Evolutionary conservation across 306 rosid species (phyloP), one percentile per base, ranked within the genome.

Genomic region (Trichosanthes cucumerina): DNA sequence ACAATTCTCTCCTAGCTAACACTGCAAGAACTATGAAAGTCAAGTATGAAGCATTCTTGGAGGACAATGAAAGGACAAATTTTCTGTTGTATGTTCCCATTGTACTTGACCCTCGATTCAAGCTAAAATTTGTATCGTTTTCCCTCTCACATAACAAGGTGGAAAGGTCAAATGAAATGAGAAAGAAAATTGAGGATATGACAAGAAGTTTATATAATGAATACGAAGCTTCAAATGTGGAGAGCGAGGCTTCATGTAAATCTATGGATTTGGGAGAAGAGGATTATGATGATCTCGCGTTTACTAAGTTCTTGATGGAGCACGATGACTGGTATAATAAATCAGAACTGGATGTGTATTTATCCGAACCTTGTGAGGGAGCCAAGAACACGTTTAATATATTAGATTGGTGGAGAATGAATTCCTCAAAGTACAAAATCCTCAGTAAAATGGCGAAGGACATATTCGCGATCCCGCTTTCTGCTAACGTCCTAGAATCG

Each of bases 21-120:
- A 14, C 50, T 36, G 85, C 39, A 4, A 2, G 9, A 0, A 24
- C 9, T 36, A 78, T 78, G 66, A 82, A 72, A 18, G 6, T 1
- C 3, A 70, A 82, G 23, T 75, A 13, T 52, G 75, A 82, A 2
- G 78, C 71, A 19, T 47, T 68, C 59, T 70, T 53, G 81, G 38
- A 44, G n/a, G 9, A 52, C 13, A 5, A 8, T 2, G 75, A 23
- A 1, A 24, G 58, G 4, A 13, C 21, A 7, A 80, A 72, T 38
- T 19, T 26, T 4, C 5, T 72, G 3, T 10, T 31, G 24, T 5
- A 50, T 11, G 12, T 71, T 54, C 23, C 34, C 1, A 33, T 57
- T 72, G 54, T 49, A 14, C 54, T 49, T 4, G 54, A 49, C 54
- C 54, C 54, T 49, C 54, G 54, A 49, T 49, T 43, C 21, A 80